phyloP scores from a whole-genome alignment of 805 yeast genomes.

The Metschnikowia drakensbergensis region DNA sequence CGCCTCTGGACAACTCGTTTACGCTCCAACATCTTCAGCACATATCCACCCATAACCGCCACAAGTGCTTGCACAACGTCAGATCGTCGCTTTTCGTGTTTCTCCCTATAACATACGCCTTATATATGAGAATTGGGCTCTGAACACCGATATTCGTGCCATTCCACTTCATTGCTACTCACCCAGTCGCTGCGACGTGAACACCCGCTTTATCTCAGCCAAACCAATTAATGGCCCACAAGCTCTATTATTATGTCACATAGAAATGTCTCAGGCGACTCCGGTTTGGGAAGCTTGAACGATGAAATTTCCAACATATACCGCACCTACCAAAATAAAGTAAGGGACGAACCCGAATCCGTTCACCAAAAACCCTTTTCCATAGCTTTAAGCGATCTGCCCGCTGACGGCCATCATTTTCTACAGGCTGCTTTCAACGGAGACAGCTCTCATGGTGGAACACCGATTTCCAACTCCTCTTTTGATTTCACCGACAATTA shows the following conservation, averaged over 20 bases:
- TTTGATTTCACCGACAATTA: constrained; percentile 31
- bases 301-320: constrained; percentile 15
- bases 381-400: neutral
- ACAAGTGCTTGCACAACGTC: neutral
- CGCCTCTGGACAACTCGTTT: neutral
- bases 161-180: constrained; percentile 1
- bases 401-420: neutral
- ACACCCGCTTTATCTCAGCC: neutral
- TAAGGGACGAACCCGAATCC: neutral
- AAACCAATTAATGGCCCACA: neutral
- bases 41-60: neutral
- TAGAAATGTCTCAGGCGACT: constrained; percentile 7
- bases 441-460: constrained; percentile 25
- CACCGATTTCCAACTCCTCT: constrained; percentile 27
- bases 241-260: constrained; percentile 2
- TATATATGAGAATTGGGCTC: neutral
- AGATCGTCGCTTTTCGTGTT: neutral
- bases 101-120: neutral
- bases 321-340: constrained; percentile 6
- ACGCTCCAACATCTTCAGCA: neutral
- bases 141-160: neutral
- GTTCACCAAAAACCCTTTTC: neutral
- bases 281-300: constrained; percentile 15
- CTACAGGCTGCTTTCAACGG: constrained; percentile 9
- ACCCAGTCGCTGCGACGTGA: constrained; percentile 1